These are phyloP conservation scores for Pezicula carpinea DNA, from an alignment of 2,329 filamentous ascomycete species.

Conservation along the genomic window DNA sequence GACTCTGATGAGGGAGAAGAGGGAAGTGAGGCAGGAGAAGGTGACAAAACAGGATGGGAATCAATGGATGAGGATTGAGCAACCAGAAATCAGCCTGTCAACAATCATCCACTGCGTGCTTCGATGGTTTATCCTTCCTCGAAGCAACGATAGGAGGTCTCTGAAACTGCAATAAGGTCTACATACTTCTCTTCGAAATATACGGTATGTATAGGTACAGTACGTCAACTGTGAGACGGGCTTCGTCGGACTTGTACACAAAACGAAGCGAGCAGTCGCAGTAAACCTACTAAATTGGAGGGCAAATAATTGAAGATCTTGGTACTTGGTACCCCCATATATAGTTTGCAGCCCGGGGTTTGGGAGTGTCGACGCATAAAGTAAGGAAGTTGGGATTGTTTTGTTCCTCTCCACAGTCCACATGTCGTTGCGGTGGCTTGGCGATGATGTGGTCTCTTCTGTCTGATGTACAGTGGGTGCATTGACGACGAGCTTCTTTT, in stretches of 20 bases:
- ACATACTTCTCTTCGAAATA: no score
- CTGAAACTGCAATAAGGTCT: not conserved
- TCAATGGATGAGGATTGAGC: slow-evolving; percentile 54
- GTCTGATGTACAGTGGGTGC: not conserved
- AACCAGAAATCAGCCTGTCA: not conserved
- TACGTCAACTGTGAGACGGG: not conserved
- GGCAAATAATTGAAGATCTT: not conserved
- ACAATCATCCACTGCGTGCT: not conserved
- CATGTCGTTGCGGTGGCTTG: not conserved
- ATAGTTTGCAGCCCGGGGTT: no score
- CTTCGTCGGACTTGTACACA: not conserved
- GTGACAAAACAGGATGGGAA: slow-evolving; percentile 35
- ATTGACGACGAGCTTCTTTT: not conserved
- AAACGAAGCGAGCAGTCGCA: not conserved
- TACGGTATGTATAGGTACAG: not conserved
- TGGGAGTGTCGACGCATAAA: not conserved
- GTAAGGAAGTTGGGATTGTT: not conserved
- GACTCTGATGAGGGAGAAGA: slow-evolving; percentile 48
- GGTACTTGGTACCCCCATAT: no score
- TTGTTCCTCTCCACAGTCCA: not conserved
- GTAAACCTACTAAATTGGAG: not conserved
- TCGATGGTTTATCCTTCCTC: not conserved
- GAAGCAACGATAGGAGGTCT: not conserved
- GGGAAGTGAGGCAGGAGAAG: slow-evolving; percentile 33
- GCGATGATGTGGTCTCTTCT: not conserved